phyloP scores from a whole-genome alignment of 2,329 filamentous ascomycete genomes.

The Fusarium anguioides region DNA sequence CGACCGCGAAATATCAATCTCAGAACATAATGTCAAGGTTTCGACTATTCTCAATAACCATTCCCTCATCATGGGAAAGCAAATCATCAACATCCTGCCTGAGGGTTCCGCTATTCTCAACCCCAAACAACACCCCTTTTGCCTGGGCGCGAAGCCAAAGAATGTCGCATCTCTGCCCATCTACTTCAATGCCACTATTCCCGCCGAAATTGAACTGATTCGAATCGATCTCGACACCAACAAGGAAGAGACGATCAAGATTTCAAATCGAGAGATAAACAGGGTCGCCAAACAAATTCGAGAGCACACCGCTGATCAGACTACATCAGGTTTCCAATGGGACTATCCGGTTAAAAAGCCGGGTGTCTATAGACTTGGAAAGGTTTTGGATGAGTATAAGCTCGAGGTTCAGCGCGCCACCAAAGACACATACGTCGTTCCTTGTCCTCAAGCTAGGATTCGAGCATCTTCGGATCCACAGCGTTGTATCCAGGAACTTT shows the following conservation, averaged over 20 bases:
- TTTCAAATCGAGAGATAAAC: slow-evolving; percentile 79
- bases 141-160: slow-evolving; percentile 73
- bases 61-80: slow-evolving; percentile 92
- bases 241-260: slow-evolving; percentile 80
- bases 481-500: slow-evolving; percentile 88
- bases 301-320: slow-evolving; percentile 72
- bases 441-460: slow-evolving; percentile 84
- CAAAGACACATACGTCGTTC: slow-evolving; percentile 84
- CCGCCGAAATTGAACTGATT: slow-evolving; percentile 87
- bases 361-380: slow-evolving; percentile 85
- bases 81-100: slow-evolving; percentile 97
- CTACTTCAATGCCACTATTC: slow-evolving; percentile 92
- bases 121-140: slow-evolving; percentile 82
- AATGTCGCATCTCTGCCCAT: slow-evolving; percentile 78
- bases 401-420: slow-evolving; percentile 84
- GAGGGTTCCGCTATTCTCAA: slow-evolving; percentile 95
- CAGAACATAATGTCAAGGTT: slow-evolving; percentile 91
- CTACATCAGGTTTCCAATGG: slow-evolving; percentile 72
- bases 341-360: slow-evolving; percentile 83
- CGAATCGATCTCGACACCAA: slow-evolving; percentile 87
- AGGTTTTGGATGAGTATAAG: slow-evolving; percentile 92
- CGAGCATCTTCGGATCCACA: slow-evolving; percentile 68
- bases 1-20: slow-evolving; percentile 91
- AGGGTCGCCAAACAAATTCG: slow-evolving; percentile 76
- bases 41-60: slow-evolving; percentile 89